Evolutionary conservation across 2,329 filamentous ascomycete genomes (phyloP).

Genomic region (Colletotrichum neosansevieriae): DNA sequence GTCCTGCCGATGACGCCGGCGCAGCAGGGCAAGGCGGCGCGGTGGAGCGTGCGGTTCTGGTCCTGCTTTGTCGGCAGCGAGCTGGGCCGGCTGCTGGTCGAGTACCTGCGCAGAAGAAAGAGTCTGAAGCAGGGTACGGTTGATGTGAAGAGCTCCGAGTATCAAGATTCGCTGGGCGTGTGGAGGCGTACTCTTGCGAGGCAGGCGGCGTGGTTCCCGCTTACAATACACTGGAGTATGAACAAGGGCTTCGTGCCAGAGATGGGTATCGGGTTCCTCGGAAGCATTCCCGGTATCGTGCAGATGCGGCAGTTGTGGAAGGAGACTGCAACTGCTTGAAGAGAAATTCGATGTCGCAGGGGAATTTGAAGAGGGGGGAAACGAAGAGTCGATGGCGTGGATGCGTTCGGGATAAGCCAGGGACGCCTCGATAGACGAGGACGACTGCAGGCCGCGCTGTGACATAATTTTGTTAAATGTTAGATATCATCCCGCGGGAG

Average conservation of each 20-base stretch:
- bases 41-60: conserved; percentile 86
- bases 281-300: conserved; percentile 57
- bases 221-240: conserved; percentile 86
- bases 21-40: conserved; percentile 70
- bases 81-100: conserved; percentile 71
- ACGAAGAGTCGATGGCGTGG: neutral
- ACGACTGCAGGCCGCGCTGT: conserved; percentile 2
- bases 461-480: conserved; percentile 7
- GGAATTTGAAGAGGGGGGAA: neutral
- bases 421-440: neutral
- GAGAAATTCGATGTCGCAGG: neutral
- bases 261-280: conserved; percentile 55
- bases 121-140: conserved; percentile 42
- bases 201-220: conserved; percentile 82
- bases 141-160: conserved; percentile 53
- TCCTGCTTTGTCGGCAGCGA: conserved; percentile 82
- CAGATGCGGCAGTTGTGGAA: conserved; percentile 61
- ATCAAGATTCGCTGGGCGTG: conserved; percentile 58
- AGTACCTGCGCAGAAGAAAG: conserved; percentile 55
- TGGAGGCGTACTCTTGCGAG: conserved; percentile 77
- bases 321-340: conserved; percentile 47
- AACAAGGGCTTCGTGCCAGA: conserved; percentile 68
- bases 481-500: conserved; percentile 8
- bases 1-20: conserved; percentile 71
- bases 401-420: neutral